These are phyloP conservation scores for Fraxinus baroniana DNA, from an alignment of 305 asterid genomes.

Conservation along the genomic window DNA sequence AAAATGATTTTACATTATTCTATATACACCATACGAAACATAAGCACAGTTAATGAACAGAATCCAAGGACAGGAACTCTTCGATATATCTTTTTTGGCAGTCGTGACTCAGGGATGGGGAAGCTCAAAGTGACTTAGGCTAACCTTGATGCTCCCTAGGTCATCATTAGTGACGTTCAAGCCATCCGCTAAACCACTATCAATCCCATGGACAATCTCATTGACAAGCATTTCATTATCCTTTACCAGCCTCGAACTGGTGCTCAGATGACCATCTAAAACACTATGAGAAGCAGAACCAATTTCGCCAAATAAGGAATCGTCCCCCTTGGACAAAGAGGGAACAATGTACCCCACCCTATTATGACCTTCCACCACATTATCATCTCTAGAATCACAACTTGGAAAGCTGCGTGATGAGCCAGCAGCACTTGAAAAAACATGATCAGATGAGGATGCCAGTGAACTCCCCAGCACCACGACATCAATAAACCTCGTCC, in stretches of 20 bases:
- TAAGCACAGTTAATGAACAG: background rate
- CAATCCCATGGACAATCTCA: slow-evolving; percentile 28
- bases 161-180: slow-evolving; percentile 10
- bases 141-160: slow-evolving; percentile 17
- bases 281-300: slow-evolving; percentile 1
- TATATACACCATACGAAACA: background rate
- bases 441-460: background rate
- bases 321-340: slow-evolving; percentile 16
- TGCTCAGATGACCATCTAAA: background rate
- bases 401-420: slow-evolving; percentile 8
- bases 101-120: background rate
- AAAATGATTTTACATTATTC: background rate
- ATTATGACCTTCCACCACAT: background rate
- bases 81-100: background rate
- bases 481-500: slow-evolving; percentile 16
- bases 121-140: background rate
- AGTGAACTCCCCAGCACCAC: slow-evolving; percentile 14
- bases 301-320: background rate
- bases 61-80: background rate
- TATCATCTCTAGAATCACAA: background rate
- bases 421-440: slow-evolving; percentile 13
- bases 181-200: background rate
- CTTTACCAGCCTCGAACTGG: slow-evolving; percentile 3
- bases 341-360: slow-evolving; percentile 5
- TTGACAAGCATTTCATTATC: slow-evolving; percentile 32